These are phyloP conservation scores for Aspergillus japonicus DNA, from an alignment of 2,329 filamentous ascomycete species.

Conservation along the genomic window DNA sequence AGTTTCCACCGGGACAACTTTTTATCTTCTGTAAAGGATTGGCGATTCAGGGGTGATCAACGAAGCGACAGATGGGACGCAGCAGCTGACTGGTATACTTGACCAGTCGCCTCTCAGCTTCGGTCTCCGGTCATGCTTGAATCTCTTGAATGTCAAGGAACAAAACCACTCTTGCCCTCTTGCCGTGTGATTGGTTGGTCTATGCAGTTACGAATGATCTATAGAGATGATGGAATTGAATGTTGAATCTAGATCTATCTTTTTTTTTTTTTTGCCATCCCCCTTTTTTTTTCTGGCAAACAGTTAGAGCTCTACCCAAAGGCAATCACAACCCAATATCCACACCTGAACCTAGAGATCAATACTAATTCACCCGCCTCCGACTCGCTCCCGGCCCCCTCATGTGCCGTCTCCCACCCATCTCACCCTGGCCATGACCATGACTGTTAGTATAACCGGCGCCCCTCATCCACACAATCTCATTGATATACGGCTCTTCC, in stretches of 20 bases:
- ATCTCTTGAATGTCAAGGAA: too few relatives aligned
- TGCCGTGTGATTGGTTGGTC: conserved; percentile 28
- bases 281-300: too few relatives aligned
- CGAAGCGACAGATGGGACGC: too few relatives aligned
- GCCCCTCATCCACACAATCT: conserved; percentile 39
- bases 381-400: not conserved
- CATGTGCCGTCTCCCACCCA: not conserved
- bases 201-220: conserved; percentile 43
- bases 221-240: conserved; percentile 39
- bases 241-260: conserved; percentile 8
- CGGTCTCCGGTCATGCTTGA: not conserved
- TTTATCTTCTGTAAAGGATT: not conserved
- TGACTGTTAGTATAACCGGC: conserved; percentile 17
- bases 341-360: too few relatives aligned
- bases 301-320: too few relatives aligned
- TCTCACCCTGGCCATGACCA: too few relatives aligned
- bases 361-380: too few relatives aligned
- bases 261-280: not conserved
- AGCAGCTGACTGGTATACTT: not conserved
- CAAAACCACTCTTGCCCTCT: not conserved
- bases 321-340: too few relatives aligned
- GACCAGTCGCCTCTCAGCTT: not conserved
- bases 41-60: not conserved
- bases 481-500: conserved; percentile 44
- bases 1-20: conserved; percentile 3